These are phyloP conservation scores for Kazachstania bromeliacearum DNA, from an alignment of 805 yeast genomes.

Conservation along the genomic window DNA sequence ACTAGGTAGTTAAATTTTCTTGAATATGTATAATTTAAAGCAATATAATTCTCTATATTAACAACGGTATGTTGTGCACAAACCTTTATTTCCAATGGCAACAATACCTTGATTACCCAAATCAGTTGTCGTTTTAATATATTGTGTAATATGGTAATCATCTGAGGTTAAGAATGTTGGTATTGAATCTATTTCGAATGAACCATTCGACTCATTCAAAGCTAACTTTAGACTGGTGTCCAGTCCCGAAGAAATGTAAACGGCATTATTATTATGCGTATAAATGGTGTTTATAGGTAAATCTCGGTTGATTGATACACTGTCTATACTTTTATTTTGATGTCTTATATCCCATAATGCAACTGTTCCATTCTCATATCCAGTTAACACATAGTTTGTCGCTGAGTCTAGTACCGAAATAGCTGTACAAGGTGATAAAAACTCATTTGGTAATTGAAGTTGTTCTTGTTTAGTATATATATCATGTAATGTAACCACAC, in stretches of 20 bases:
- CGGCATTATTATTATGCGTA: background rate
- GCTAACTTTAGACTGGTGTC: constrained; percentile 14
- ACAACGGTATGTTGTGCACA: constrained; percentile 7
- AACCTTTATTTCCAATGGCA: constrained; percentile 17
- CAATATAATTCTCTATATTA: background rate
- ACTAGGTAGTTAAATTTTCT: no score
- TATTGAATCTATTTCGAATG: background rate
- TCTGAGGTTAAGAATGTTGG: constrained; percentile 17
- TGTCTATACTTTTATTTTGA: background rate
- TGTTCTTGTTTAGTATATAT: constrained; percentile 21
- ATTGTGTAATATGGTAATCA: constrained; percentile 14
- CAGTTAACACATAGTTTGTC: constrained; percentile 21
- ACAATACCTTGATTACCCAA: constrained; percentile 6
- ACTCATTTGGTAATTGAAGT: constrained; percentile 19
- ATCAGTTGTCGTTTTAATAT: constrained; percentile 1
- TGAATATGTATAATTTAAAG: no score
- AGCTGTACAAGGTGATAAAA: constrained; percentile 20
- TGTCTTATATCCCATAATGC: constrained; percentile 36
- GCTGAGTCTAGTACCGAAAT: constrained; percentile 5
- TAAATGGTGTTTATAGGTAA: background rate
- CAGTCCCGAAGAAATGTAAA: constrained; percentile 31
- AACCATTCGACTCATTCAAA: no score
- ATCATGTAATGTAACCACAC: constrained; percentile 35
- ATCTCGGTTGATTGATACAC: background rate
- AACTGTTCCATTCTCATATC: constrained; percentile 30